Evolutionary conservation across 2,329 filamentous ascomycete genomes (phyloP).

Genomic region (Macrophomina pseudophaseolina): DNA sequence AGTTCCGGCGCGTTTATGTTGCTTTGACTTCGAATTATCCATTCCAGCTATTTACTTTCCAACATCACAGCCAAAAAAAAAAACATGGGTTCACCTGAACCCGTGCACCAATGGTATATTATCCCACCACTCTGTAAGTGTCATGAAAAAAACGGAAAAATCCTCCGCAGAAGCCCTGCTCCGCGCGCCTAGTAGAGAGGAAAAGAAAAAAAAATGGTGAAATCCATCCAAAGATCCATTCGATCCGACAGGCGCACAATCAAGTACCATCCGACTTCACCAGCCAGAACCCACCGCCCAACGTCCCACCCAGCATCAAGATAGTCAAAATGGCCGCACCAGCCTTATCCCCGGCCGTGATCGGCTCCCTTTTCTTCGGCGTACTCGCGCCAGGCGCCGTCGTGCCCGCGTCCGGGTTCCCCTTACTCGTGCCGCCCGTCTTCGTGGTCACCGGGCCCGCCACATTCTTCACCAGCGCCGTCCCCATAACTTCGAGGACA

Average conservation of each 20-base stretch:
- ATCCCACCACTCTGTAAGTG: not conserved
- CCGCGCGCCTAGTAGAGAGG: not conserved
- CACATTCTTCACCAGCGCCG: constrained; percentile 33
- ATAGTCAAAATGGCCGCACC: constrained; percentile 72
- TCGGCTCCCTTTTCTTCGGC: constrained; percentile 38
- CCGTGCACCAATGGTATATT: not conserved
- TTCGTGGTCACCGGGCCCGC: constrained; percentile 46
- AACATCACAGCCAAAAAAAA: not conserved
- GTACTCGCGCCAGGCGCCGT: constrained; percentile 34
- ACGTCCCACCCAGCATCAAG: constrained; percentile 58
- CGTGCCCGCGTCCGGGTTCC: constrained; percentile 50
- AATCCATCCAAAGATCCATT: not conserved
- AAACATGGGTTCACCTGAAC: not conserved
- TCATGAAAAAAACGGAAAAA: not conserved
- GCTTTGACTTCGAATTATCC: too few relatives aligned
- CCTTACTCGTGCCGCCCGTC: constrained; percentile 58
- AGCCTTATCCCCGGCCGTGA: constrained; percentile 67
- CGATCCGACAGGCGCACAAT: too few relatives aligned
- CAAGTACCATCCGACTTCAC: constrained; percentile 32
- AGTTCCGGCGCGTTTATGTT: too few relatives aligned
- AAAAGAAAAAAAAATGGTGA: not conserved
- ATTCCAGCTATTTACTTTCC: not conserved
- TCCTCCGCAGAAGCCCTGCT: not conserved
- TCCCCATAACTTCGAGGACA: constrained; percentile 60
- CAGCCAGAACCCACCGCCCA: constrained; percentile 63